These are phyloP conservation scores for Tulasnella sp. DNA, from an alignment of 768 basidiomycete species.

Conservation along the genomic window DNA sequence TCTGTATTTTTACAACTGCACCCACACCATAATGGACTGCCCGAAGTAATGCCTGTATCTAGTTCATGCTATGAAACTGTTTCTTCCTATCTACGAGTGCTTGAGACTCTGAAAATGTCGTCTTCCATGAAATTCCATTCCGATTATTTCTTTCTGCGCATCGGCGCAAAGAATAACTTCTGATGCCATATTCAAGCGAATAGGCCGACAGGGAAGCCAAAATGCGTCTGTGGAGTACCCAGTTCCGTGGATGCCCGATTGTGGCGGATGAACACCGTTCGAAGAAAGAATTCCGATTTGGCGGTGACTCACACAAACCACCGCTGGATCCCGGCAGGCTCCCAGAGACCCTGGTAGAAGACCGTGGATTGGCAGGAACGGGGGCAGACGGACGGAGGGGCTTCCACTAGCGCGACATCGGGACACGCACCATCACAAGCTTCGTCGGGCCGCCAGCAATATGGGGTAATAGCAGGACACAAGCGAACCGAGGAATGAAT, in stretches of 20 bases:
- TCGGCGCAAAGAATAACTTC: not conserved
- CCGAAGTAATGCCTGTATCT: conserved; percentile 2
- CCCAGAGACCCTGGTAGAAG: not conserved
- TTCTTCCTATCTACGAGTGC: not conserved
- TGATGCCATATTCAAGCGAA: not conserved
- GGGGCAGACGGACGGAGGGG: not conserved
- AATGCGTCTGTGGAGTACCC: not conserved
- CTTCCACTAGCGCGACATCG: not conserved
- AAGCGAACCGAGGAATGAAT: conserved; percentile 2
- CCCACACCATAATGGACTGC: not conserved
- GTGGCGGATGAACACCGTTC: conserved; percentile 1
- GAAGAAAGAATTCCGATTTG: not conserved
- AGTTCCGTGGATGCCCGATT: not conserved
- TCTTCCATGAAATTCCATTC: not conserved
- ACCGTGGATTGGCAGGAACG: not conserved
- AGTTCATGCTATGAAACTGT: not conserved
- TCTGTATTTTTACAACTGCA: not conserved
- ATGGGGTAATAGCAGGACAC: not conserved
- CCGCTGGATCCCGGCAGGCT: not conserved
- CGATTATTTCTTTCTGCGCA: not conserved
- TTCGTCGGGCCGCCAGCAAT: not conserved
- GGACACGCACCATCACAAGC: not conserved
- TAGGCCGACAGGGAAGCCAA: not conserved
- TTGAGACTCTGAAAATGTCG: not conserved
- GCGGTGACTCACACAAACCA: not conserved